These are phyloP conservation scores for Blastobotrys indianensis DNA, from an alignment of 1,139 yeast genomes.

Conservation along the genomic window DNA sequence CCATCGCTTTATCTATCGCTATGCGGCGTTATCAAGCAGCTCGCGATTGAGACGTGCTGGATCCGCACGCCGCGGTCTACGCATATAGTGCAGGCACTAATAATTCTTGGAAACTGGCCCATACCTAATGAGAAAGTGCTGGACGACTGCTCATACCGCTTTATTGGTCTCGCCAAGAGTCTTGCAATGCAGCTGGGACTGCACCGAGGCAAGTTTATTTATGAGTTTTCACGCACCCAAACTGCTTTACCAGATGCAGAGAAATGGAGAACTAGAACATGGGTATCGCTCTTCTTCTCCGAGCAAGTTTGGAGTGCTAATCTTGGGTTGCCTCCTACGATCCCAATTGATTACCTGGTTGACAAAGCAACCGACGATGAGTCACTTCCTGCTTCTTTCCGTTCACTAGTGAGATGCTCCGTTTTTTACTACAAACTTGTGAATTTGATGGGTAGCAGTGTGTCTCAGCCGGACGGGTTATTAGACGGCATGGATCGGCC, in stretches of 20 bases:
- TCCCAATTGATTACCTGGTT: constrained; percentile 75
- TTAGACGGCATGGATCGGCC: constrained; percentile 81
- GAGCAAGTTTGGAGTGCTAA: constrained; percentile 91
- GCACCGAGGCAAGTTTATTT: constrained; percentile 86
- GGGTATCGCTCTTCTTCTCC: constrained; percentile 82
- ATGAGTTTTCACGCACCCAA: constrained; percentile 86
- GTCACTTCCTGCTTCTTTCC: constrained; percentile 59
- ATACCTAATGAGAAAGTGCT: constrained; percentile 86
- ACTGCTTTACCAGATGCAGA: constrained; percentile 86
- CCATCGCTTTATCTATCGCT: constrained; percentile 74
- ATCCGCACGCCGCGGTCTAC: constrained; percentile 89
- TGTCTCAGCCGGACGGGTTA: constrained; percentile 85
- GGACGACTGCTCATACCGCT: constrained; percentile 87
- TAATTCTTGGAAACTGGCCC: constrained; percentile 86
- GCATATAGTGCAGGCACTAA: constrained; percentile 82
- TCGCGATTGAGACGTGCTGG: constrained; percentile 93
- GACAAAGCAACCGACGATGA: constrained; percentile 72
- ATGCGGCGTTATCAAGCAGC: constrained; percentile 72
- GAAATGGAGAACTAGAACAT: constrained; percentile 88
- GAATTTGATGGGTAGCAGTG: constrained; percentile 82
- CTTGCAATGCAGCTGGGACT: constrained; percentile 85
- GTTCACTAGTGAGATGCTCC: constrained; percentile 67
- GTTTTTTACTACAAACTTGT: constrained; percentile 82
- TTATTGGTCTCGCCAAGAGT: constrained; percentile 79
- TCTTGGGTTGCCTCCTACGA: constrained; percentile 80